Percentiles rank a stretch among this genome's conserved stretches.
phyloP scores from a whole-genome alignment of 495 filamentous ascomycete species.

The Aspergillus ostianus region DNA sequence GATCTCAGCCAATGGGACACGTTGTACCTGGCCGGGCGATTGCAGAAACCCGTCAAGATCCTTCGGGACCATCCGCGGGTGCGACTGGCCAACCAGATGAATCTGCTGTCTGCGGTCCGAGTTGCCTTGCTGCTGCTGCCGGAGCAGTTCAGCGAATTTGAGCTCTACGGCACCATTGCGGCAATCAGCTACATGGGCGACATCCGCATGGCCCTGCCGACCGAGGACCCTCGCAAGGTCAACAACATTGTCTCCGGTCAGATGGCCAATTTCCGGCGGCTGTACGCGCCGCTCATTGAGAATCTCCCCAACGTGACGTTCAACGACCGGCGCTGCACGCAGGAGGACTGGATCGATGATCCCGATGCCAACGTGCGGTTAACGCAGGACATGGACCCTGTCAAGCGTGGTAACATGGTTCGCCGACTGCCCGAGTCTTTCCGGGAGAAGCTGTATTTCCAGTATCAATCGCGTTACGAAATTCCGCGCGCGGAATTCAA shows the following conservation, averaged over 20 bases:
- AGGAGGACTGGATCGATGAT: slow-evolving; percentile 65
- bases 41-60: slow-evolving; percentile 98
- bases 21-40: slow-evolving; percentile 86
- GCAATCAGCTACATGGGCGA: slow-evolving; percentile 93
- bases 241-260: slow-evolving; percentile 90
- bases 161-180: slow-evolving; percentile 86
- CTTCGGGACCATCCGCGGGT: slow-evolving; percentile 89
- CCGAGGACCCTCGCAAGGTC: slow-evolving; percentile 91
- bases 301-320: slow-evolving; percentile 86
- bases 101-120: slow-evolving; percentile 85
- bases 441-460: slow-evolving; percentile 85
- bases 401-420: slow-evolving; percentile 92
- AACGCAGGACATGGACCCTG: slow-evolving; percentile 85
- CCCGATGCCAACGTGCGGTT: slow-evolving; percentile 59
- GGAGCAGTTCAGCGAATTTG: slow-evolving; percentile 75
- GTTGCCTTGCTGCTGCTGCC: slow-evolving; percentile 86
- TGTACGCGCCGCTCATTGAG: slow-evolving; percentile 86
- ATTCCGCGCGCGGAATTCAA: slow-evolving; percentile 83
- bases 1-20: slow-evolving; percentile 90
- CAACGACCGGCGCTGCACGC: slow-evolving; percentile 62
- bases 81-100: slow-evolving; percentile 90
- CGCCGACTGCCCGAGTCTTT: slow-evolving; percentile 85
- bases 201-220: slow-evolving; percentile 82
- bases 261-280: slow-evolving; percentile 81
- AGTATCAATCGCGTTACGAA: slow-evolving; percentile 84